Base-by-base conservation (phyloP, 768 basidiomycete genomes). In the Rhizopogon vulgaris region DNA sequence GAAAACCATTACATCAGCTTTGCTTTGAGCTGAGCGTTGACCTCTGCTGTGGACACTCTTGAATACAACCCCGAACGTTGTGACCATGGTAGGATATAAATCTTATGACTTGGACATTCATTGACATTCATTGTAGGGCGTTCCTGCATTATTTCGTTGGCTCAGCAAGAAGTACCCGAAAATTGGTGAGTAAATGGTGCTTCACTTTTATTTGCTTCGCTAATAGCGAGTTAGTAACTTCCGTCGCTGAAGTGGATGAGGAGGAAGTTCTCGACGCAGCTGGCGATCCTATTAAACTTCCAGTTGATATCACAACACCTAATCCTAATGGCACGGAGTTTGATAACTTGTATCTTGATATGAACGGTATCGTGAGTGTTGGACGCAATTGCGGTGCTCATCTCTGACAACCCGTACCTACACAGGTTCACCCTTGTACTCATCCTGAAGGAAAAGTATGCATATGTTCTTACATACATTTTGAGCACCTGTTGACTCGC, bases 91-190 rank as follows among this genome's bases (percentile, higher is more conserved):
- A 10, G 22, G 32, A 22, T 15, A 12, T 15, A 5, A 24, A 6
- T 22, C 7, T 15, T 3, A 6, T 32, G 8, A 24, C 22, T 46
- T 34, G 4, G 14, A 30, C 45, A 10, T 45, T 24, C 14, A 9
- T 14, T 46, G 25, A 48, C 46, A n/a, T 30, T 38, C 38, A 38
- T 52, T 56, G 10, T 53, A 95, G 94, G 94, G 94, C 84, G 94
- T 97, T 56, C 94, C 94, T 54, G 95, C 95, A 42, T 80, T 97
- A 56, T 98, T 98, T 73, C 85, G 95, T 65, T 99, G 95, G 94
- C 78, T 98, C 53, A 96, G 93, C 68, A 94, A 88, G 76, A 97
- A 97, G 71, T 99, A 99, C 68, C 94, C 95, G 48, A 97, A 92
- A 78, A 97, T 95, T 63, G 84, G 93, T 90, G 53, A 49, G 85